Evolutionary conservation across 768 basidiomycete species (phyloP).

Genomic region (Leccinum sublutescens): DNA sequence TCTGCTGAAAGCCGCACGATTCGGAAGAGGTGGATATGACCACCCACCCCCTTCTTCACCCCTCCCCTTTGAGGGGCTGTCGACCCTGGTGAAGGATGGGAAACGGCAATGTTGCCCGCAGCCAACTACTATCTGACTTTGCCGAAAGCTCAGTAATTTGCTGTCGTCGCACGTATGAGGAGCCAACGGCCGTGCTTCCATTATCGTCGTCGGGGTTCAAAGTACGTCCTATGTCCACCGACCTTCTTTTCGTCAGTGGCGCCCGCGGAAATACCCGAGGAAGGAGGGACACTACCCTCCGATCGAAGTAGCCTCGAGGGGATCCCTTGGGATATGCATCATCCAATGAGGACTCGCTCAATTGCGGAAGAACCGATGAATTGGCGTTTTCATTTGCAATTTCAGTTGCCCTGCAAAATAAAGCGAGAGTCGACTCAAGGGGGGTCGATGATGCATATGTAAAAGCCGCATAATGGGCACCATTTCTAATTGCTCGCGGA

Average conservation of each 20-base stretch:
- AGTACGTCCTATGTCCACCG: background rate
- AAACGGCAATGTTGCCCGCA: background rate
- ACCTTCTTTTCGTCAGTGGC: background rate
- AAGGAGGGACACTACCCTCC: background rate
- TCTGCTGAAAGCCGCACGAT: background rate
- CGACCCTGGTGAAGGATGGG: background rate
- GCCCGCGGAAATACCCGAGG: background rate
- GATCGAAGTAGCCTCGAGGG: background rate
- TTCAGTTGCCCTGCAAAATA: background rate
- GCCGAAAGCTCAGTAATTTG: background rate
- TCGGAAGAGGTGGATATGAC: conserved; percentile 3
- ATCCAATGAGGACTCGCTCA: background rate
- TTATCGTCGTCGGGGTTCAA: background rate
- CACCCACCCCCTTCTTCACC: background rate
- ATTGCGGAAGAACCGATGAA: background rate
- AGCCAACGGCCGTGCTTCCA: background rate
- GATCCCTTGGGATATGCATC: background rate
- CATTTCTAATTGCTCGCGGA: conserved; percentile 2
- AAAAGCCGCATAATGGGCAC: background rate
- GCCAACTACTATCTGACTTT: background rate
- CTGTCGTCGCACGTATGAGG: conserved; percentile 5
- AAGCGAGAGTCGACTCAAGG: background rate
- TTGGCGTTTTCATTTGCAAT: background rate
- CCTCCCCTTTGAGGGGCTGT: background rate
- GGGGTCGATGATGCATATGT: background rate